These are phyloP conservation scores for Coemansia sp. DNA, from an alignment of 192 early-diverging fungal genomes.

Conservation along the genomic window DNA sequence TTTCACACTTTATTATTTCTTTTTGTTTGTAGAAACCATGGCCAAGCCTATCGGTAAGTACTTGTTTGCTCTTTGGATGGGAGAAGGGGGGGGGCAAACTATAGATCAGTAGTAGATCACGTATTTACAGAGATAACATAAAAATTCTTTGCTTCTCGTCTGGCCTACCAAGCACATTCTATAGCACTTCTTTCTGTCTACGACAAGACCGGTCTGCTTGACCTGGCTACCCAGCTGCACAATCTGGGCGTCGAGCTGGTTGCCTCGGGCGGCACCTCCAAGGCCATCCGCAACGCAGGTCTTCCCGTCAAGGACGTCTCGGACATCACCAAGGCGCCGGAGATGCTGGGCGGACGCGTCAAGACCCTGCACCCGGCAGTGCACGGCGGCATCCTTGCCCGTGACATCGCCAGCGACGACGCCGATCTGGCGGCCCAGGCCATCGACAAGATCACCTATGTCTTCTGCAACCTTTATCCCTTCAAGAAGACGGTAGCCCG, in stretches of 20 bases:
- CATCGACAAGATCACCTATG: constrained; percentile 92
- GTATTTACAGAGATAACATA: no score
- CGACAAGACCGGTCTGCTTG: constrained; percentile 93
- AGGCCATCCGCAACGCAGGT: constrained; percentile 82
- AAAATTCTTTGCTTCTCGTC: background rate
- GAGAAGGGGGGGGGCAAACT: no score
- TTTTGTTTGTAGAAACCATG: constrained; percentile 8
- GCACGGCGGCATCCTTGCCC: constrained; percentile 95
- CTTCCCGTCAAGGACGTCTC: constrained; percentile 92
- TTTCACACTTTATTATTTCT: background rate
- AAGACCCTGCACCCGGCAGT: constrained; percentile 99
- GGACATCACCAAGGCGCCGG: constrained; percentile 95
- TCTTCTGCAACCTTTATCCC: constrained; percentile 98
- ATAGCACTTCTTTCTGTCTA: constrained; percentile 89
- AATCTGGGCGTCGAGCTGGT: constrained; percentile 77
- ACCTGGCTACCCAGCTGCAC: constrained; percentile 79
- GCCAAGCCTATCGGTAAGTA: constrained; percentile 41
- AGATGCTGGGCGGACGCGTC: constrained; percentile 98
- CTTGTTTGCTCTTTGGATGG: background rate
- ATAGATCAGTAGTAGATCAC: no score
- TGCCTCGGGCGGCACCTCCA: constrained; percentile 94
- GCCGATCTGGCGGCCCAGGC: constrained; percentile 81
- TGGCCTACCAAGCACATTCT: no score
- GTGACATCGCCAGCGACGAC: constrained; percentile 77
- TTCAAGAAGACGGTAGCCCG: constrained; percentile 93